Evolutionary conservation across 257 asterid species (phyloP).

Genomic region (Capsicum rhomboideum): DNA sequence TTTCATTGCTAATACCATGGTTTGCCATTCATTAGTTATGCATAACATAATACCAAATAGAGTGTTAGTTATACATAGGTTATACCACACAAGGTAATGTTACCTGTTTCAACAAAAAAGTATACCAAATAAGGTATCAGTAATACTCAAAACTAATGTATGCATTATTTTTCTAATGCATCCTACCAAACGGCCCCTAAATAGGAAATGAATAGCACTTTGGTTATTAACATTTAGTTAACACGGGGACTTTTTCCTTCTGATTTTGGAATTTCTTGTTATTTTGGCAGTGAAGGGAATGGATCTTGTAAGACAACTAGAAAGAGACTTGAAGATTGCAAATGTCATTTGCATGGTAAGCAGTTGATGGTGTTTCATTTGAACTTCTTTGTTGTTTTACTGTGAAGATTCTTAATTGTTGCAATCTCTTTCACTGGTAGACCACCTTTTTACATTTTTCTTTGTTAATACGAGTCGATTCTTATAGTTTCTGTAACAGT

Average conservation of each 20-base stretch:
- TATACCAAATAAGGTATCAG: too few species aligned
- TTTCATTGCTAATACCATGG: too few species aligned
- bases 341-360: constrained; percentile 99
- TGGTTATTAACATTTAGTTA: background rate
- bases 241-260: background rate
- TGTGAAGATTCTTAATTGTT: background rate
- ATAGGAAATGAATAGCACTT: background rate
- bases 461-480: background rate
- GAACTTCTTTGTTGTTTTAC: background rate
- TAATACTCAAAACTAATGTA: too few species aligned
- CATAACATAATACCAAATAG: too few species aligned
- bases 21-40: too few species aligned
- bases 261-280: background rate
- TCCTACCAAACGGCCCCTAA: background rate
- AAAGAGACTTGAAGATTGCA: constrained; percentile 98
- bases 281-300: constrained; percentile 73
- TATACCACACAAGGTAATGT: too few species aligned
- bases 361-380: constrained; percentile 40
- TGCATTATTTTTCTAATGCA: too few species aligned
- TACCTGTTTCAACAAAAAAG: too few species aligned
- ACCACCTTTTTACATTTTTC: background rate
- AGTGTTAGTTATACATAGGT: too few species aligned
- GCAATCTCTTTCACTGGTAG: background rate
- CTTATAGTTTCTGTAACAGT: background rate
- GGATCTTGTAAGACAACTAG: constrained; percentile 93